Evolutionary conservation across 495 filamentous ascomycete species (phyloP).

Genomic region (Aspergillus bertholletiae): DNA sequence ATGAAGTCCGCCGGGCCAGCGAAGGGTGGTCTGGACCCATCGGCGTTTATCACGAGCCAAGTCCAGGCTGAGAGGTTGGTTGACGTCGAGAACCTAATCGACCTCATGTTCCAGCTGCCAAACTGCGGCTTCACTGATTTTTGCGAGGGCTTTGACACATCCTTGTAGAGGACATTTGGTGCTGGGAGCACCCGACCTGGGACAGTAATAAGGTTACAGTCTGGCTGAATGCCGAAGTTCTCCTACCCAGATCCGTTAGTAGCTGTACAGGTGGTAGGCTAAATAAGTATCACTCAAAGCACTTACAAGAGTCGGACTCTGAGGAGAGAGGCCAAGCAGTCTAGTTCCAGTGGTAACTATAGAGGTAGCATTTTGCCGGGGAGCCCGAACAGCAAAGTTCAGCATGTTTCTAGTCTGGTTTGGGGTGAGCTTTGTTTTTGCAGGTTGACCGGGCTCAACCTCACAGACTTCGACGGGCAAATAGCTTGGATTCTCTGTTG

Average conservation of each 20-base stretch:
- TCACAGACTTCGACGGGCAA: constrained; percentile 63
- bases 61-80: constrained; percentile 37
- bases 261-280: constrained; percentile 14
- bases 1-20: constrained; percentile 7
- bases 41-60: constrained; percentile 20
- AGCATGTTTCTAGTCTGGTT: constrained; percentile 64
- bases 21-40: constrained; percentile 2
- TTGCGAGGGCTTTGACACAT: constrained; percentile 12
- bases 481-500: constrained; percentile 53
- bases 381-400: constrained; percentile 62
- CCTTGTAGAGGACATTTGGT: constrained; percentile 52
- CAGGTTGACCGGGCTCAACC: constrained; percentile 63
- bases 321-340: constrained; percentile 38
- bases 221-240: constrained; percentile 54
- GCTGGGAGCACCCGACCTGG: constrained; percentile 55
- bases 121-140: constrained; percentile 20
- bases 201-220: constrained; percentile 58
- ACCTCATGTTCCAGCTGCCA: constrained; percentile 57
- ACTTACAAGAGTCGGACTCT: constrained; percentile 12
- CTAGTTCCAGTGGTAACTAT: constrained; percentile 55
- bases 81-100: constrained; percentile 38
- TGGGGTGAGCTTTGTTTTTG: constrained; percentile 46
- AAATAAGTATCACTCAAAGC: neutral
- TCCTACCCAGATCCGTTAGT: constrained; percentile 21
- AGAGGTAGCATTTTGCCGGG: constrained; percentile 60